Conservation (phyloP, 352 stramenopile genomes). For the Pythium myriotylum region DNA sequence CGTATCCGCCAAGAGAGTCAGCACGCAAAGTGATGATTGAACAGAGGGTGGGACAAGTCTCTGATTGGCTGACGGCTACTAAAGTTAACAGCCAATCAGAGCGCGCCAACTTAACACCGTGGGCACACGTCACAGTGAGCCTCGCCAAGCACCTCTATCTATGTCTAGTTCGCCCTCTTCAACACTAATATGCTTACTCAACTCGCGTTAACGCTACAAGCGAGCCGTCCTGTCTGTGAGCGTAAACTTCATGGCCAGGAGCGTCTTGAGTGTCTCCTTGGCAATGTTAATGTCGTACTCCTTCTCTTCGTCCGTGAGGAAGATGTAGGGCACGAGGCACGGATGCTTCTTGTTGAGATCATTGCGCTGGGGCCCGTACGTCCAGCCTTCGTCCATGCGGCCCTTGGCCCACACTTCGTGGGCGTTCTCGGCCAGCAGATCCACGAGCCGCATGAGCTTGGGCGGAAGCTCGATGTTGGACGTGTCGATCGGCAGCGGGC, state of each 20-base stretch:
- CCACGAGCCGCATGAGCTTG: conserved; percentile 68
- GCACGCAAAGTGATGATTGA: conserved; percentile 5
- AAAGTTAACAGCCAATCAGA: too few relatives aligned
- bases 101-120: too few relatives aligned
- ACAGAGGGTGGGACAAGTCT: background rate
- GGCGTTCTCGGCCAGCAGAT: conserved; percentile 83
- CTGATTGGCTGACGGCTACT: conserved; percentile 16
- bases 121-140: too few relatives aligned
- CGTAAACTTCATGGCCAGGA: conserved; percentile 86
- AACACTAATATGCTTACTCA: background rate
- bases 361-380: conserved; percentile 78
- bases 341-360: conserved; percentile 82
- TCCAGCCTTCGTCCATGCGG: conserved; percentile 88
- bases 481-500: conserved; percentile 79
- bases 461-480: conserved; percentile 64
- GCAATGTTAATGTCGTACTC: conserved; percentile 90
- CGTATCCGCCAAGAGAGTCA: conserved; percentile 18
- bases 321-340: conserved; percentile 88
- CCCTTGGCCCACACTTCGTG: conserved; percentile 89
- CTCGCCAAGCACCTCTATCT: background rate
- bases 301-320: conserved; percentile 88
- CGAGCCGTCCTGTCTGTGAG: conserved; percentile 60
- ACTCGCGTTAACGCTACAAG: too few relatives aligned
- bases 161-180: background rate
- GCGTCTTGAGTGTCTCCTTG: conserved; percentile 87